phyloP scores from a whole-genome alignment of 2,329 filamentous ascomycete genomes.

The Nemania sp. region DNA sequence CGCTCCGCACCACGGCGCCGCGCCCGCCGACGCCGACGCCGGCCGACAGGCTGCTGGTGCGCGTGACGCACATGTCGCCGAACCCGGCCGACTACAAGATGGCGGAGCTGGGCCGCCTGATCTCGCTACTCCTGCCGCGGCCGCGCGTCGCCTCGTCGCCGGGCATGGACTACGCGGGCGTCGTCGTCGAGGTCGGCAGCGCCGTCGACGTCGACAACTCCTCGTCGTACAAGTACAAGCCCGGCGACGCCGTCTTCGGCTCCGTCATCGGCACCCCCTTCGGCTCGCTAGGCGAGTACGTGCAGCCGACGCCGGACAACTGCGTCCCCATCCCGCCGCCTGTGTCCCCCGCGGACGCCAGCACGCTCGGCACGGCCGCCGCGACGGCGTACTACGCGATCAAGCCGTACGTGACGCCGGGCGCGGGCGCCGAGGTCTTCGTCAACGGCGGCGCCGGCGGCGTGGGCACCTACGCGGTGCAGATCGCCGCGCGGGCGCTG shows the following conservation, averaged over 20 bases:
- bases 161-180: constrained; percentile 55
- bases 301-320: constrained; percentile 37
- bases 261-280: constrained; percentile 38
- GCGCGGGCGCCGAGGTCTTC: constrained; percentile 58
- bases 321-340: constrained; percentile 49
- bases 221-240: constrained; percentile 30
- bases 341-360: constrained; percentile 47
- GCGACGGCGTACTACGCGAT: constrained; percentile 54
- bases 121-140: constrained; percentile 43
- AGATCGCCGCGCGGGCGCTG: constrained; percentile 65
- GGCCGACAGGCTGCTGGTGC: constrained; percentile 57
- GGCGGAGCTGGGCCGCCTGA: constrained; percentile 52
- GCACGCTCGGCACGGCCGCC: constrained; percentile 50
- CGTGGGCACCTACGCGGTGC: constrained; percentile 62
- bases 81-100: constrained; percentile 71
- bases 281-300: constrained; percentile 50
- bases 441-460: constrained; percentile 70
- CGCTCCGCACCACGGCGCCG: constrained; percentile 47
- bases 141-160: constrained; percentile 52
- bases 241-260: constrained; percentile 54
- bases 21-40: constrained; percentile 45
- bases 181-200: constrained; percentile 43
- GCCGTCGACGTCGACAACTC: constrained; percentile 20
- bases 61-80: constrained; percentile 56
- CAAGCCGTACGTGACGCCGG: constrained; percentile 50